Evolutionary conservation across 1,139 yeast species (phyloP).

Genomic region (Zygoascus hellenicus): DNA sequence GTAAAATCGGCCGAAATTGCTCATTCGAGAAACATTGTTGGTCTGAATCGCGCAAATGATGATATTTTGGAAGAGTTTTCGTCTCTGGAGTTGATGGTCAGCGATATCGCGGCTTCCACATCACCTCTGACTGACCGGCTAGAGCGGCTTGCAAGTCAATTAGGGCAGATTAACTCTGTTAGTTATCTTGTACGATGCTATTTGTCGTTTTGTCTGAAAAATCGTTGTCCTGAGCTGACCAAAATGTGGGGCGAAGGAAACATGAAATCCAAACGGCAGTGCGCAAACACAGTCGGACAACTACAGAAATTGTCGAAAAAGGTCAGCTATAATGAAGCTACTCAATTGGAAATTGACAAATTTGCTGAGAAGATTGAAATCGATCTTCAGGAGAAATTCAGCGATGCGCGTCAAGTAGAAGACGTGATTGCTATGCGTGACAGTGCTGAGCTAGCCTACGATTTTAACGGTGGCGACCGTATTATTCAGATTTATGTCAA

Average conservation of each 20-base stretch:
- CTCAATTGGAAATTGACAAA: constrained; percentile 52
- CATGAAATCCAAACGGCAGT: constrained; percentile 51
- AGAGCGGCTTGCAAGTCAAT: constrained; percentile 67
- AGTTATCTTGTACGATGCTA: constrained; percentile 73
- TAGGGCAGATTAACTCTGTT: constrained; percentile 69
- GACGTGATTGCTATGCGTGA: constrained; percentile 71
- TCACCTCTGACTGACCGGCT: constrained; percentile 71
- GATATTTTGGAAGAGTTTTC: constrained; percentile 44
- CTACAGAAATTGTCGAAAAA: constrained; percentile 60
- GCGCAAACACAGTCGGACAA: constrained; percentile 66
- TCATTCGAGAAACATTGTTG: constrained; percentile 63
- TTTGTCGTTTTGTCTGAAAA: constrained; percentile 61
- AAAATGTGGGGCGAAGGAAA: constrained; percentile 32
- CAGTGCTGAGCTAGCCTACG: constrained; percentile 69
- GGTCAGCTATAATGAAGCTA: constrained; percentile 44
- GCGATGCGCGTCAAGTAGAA: constrained; percentile 43
- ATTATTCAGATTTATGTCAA: constrained; percentile 80
- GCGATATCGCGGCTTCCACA: constrained; percentile 47
- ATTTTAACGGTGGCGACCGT: constrained; percentile 78
- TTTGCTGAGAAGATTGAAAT: constrained; percentile 76
- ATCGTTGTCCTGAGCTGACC: constrained; percentile 50
- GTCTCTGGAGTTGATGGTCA: constrained; percentile 52
- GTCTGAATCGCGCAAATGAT: constrained; percentile 45
- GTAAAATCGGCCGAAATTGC: constrained; percentile 59
- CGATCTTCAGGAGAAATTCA: constrained; percentile 39